Evolutionary conservation across 202 grass and related monocot genomes (phyloP).

Genomic region (Hordeum pubiflorum): DNA sequence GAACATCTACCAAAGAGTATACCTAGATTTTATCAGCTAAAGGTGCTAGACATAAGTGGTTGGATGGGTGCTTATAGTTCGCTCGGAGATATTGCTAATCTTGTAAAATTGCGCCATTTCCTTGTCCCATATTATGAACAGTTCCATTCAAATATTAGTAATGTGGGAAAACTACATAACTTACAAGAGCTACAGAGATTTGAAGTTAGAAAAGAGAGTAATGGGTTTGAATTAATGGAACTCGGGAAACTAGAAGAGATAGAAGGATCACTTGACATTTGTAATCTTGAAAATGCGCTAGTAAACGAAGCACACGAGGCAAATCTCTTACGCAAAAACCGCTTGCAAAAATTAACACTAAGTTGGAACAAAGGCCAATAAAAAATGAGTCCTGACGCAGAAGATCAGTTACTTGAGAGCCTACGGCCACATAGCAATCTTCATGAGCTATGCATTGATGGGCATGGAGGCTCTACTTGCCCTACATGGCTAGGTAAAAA

Average conservation of each 20-base stretch:
- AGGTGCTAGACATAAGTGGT: background rate
- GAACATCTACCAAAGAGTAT: background rate
- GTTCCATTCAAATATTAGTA: background rate
- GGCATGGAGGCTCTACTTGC: background rate
- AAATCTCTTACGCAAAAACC: background rate
- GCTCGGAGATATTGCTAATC: background rate
- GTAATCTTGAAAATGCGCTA: background rate
- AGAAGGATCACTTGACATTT: background rate
- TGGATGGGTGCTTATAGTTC: too few relatives aligned
- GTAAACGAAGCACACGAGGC: background rate
- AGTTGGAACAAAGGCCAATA: background rate
- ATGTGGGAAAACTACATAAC: background rate
- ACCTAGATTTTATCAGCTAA: constrained; percentile 9
- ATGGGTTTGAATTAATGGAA: background rate
- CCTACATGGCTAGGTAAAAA: background rate
- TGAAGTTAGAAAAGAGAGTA: background rate
- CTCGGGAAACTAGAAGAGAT: background rate
- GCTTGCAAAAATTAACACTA: background rate
- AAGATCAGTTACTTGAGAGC: background rate
- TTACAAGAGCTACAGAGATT: background rate
- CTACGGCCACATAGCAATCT: background rate
- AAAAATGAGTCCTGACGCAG: background rate
- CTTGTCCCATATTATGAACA: background rate
- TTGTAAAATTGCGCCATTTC: background rate
- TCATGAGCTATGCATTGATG: background rate